These are phyloP conservation scores for Fusarium concolor DNA, from an alignment of 2,329 filamentous ascomycete genomes.

Conservation along the genomic window DNA sequence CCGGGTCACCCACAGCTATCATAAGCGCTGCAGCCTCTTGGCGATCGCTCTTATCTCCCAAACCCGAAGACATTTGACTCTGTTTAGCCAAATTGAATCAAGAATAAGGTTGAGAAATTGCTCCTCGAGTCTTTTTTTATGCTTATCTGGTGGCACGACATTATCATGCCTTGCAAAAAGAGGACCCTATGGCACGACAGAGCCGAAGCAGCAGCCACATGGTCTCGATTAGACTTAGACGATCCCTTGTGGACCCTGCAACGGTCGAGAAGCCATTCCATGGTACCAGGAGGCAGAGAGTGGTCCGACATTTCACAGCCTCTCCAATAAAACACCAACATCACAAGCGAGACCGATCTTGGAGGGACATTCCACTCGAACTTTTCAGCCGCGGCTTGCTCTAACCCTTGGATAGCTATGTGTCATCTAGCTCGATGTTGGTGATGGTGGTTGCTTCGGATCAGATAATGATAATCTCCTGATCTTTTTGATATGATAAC, in stretches of 20 bases:
- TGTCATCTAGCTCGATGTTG: background rate
- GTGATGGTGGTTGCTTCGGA: conserved; percentile 13
- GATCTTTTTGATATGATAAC: conserved; percentile 39
- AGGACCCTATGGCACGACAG: conserved; percentile 38
- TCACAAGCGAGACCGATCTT: conserved; percentile 5
- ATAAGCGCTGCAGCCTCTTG: conserved; percentile 28
- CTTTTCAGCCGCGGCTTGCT: conserved; percentile 16
- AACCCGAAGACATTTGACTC: conserved; percentile 7
- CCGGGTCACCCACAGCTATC: conserved; percentile 32
- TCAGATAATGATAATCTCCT: conserved; percentile 29
- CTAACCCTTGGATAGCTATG: background rate
- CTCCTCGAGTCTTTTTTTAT: background rate
- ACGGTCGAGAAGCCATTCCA: conserved; percentile 40
- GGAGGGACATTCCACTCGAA: background rate
- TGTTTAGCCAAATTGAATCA: background rate
- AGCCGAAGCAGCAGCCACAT: conserved; percentile 36
- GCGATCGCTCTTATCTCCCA: conserved; percentile 27
- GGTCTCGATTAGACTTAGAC: conserved; percentile 14
- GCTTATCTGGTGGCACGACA: background rate
- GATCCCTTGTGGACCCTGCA: conserved; percentile 24
- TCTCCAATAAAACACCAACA: background rate
- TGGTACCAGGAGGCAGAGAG: background rate
- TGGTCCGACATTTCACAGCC: conserved; percentile 19
- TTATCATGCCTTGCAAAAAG: conserved; percentile 1
- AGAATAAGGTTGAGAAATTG: background rate